Conservation (phyloP, 2,329 filamentous ascomycete species). For the Coniochaeta sp. region DNA sequence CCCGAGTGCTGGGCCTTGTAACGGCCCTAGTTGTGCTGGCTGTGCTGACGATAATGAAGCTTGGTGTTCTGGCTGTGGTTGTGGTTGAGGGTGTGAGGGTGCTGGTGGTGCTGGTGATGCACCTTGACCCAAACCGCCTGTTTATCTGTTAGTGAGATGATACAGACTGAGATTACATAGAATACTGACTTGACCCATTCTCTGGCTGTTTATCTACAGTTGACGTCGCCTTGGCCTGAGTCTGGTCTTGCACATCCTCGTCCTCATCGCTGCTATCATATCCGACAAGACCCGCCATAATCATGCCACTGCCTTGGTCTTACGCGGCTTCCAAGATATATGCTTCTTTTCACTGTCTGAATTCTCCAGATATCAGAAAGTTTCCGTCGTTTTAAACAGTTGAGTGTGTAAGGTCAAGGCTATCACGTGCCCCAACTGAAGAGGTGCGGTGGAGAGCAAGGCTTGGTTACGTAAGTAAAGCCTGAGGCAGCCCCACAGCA, state of each 20-base stretch:
- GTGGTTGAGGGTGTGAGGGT: too few species aligned
- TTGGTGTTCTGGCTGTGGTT: constrained; percentile 5
- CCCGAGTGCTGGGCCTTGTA: constrained; percentile 12
- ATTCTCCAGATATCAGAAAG: too few species aligned
- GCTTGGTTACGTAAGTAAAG: constrained; percentile 1
- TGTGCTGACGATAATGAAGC: constrained; percentile 9
- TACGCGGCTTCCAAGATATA: too few species aligned
- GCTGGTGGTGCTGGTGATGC: not conserved
- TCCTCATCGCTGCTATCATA: constrained; percentile 48
- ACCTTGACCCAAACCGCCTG: not conserved
- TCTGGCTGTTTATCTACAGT: not conserved
- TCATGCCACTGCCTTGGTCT: not conserved
- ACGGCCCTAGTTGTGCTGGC: not conserved
- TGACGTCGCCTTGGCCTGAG: not conserved
- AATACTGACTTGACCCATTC: not conserved
- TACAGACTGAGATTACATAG: not conserved
- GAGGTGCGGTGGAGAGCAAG: not conserved
- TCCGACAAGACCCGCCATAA: constrained; percentile 37
- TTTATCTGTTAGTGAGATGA: not conserved
- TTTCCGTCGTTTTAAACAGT: not conserved
- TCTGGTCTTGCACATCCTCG: constrained; percentile 19
- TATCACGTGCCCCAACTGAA: constrained; percentile 2
- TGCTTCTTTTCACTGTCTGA: too few species aligned
- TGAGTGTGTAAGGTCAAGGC: not conserved
- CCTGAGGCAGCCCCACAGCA: constrained; percentile 3